phyloP scores from a whole-genome alignment of 2,329 filamentous ascomycete species.

The Acarospora socialis region DNA sequence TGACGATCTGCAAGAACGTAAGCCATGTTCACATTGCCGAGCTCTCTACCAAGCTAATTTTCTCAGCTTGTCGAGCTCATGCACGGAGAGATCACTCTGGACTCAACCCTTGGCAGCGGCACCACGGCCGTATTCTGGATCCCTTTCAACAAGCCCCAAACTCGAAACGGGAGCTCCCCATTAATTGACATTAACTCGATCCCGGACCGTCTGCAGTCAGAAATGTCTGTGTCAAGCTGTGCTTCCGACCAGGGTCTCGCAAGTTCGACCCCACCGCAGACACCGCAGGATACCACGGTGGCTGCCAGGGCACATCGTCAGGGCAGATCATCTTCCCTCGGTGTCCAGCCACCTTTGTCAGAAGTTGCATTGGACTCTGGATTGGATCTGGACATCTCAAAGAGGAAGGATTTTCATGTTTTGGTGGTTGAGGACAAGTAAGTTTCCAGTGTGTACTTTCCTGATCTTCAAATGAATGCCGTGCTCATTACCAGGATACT shows the following conservation, averaged over 20 bases:
- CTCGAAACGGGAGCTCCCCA: conserved; percentile 28
- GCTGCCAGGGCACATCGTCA: too few species aligned
- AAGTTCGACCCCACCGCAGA: conserved; percentile 6
- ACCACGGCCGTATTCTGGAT: conserved; percentile 67
- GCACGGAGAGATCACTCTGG: conserved; percentile 57
- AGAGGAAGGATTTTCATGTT: conserved; percentile 52
- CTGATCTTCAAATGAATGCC: conserved; percentile 7
- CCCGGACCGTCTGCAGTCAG: conserved; percentile 47
- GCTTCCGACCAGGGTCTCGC: conserved; percentile 15
- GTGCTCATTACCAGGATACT: too few species aligned
- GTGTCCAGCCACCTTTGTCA: too few species aligned
- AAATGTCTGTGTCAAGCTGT: conserved; percentile 21
- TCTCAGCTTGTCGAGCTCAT: conserved; percentile 54
- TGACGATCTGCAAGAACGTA: conserved; percentile 66
- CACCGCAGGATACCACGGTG: conserved; percentile 4
- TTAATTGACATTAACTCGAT: conserved; percentile 50
- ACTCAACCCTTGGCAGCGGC: conserved; percentile 52
- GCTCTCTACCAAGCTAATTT: neutral
- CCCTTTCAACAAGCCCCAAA: conserved; percentile 57
- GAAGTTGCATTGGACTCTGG: too few species aligned
- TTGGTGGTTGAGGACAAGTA: conserved; percentile 71
- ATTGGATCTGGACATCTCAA: too few species aligned
- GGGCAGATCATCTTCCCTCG: too few species aligned
- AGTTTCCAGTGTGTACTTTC: conserved; percentile 19
- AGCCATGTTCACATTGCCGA: conserved; percentile 7